These are phyloP conservation scores for Sphaerosporella brunnea DNA, from an alignment of 495 filamentous ascomycete species.

Conservation along the genomic window DNA sequence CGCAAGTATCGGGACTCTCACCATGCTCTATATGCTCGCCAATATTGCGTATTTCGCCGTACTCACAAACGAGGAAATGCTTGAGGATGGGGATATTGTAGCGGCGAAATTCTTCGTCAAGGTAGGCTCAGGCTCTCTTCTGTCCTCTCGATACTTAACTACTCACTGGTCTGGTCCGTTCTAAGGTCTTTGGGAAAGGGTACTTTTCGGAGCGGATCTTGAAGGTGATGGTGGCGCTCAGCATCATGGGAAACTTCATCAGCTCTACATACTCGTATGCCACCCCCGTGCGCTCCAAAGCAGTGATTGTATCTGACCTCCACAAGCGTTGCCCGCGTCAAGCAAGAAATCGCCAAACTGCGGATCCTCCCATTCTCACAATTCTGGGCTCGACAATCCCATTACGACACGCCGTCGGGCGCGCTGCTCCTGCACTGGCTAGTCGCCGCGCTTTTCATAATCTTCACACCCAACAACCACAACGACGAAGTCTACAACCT, in stretches of 20 bases:
- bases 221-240: conserved; percentile 11
- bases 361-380: conserved; percentile 18
- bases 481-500: conserved; percentile 16
- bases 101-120: conserved; percentile 15
- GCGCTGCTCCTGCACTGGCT: conserved; percentile 16
- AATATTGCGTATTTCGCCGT: conserved; percentile 19
- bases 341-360: conserved; percentile 19
- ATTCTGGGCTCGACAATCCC: conserved; percentile 17
- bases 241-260: conserved; percentile 18
- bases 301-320: neutral
- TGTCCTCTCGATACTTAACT: too few species aligned
- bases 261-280: conserved; percentile 14
- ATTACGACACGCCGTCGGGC: conserved; percentile 15
- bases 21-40: conserved; percentile 13
- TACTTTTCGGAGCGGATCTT: conserved; percentile 10
- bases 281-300: neutral
- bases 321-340: conserved; percentile 11
- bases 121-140: too few species aligned
- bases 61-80: conserved; percentile 10
- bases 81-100: conserved; percentile 11
- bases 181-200: conserved; percentile 15
- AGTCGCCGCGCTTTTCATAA: conserved; percentile 9
- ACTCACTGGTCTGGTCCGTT: too few species aligned
- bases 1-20: conserved; percentile 10
- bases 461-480: conserved; percentile 10